Percentiles rank a stretch among this genome's conserved stretches.
Evolutionary conservation across 495 filamentous ascomycete genomes (phyloP).

Genomic region (Hyaloscypha variabilis): DNA sequence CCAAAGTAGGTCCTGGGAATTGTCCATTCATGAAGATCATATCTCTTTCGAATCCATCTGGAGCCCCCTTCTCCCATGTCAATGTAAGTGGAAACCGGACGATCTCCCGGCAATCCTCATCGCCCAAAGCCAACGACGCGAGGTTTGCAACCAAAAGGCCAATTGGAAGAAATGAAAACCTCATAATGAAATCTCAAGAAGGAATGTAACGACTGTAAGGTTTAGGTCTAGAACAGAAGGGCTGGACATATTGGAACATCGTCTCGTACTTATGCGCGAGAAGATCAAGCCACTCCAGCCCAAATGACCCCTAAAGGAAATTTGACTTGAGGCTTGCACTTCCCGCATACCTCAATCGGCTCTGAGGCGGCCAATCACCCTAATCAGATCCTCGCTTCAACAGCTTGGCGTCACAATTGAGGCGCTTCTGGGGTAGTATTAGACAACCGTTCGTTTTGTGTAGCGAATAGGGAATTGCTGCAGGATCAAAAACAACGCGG

Average conservation of each 20-base stretch:
- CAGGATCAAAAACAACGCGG: no score
- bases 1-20: slow-evolving; percentile 59
- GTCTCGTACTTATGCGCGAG: not conserved
- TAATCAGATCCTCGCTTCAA: not conserved
- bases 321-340: not conserved
- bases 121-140: not conserved
- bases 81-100: slow-evolving; percentile 3
- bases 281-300: not conserved
- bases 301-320: not conserved
- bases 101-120: not conserved
- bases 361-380: not conserved
- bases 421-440: no score
- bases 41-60: slow-evolving; percentile 45
- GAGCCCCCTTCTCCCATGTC: slow-evolving; percentile 42
- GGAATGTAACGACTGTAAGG: not conserved
- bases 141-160: not conserved
- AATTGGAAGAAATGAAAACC: slow-evolving; percentile 11
- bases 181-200: not conserved
- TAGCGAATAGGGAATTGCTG: no score
- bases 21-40: slow-evolving; percentile 63
- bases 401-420: no score
- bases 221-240: not conserved
- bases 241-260: not conserved
- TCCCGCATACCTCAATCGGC: not conserved
- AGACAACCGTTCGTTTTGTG: no score